These are phyloP conservation scores for Bipolaris victoriae DNA, from an alignment of 2,329 filamentous ascomycete genomes.

Conservation along the genomic window DNA sequence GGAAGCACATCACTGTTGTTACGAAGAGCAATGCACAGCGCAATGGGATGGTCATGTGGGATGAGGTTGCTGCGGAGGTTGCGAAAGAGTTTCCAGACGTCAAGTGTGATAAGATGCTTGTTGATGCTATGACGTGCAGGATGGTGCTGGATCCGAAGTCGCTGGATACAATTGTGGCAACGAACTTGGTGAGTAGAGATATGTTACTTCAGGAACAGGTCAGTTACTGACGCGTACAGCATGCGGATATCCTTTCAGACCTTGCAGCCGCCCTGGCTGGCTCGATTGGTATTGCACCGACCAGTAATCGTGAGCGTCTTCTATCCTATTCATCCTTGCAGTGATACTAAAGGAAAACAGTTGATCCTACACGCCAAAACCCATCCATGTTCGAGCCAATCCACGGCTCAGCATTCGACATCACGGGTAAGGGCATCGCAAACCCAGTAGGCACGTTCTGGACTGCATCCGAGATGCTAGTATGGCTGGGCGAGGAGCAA, in stretches of 20 bases:
- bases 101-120: conserved; percentile 68
- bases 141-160: conserved; percentile 67
- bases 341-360: conserved; percentile 20
- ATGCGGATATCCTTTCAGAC: conserved; percentile 73
- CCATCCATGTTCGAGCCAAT: conserved; percentile 69
- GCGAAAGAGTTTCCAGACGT: conserved; percentile 66
- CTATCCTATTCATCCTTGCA: no score
- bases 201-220: not conserved
- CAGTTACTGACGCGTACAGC: conserved; percentile 21
- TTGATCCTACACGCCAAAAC: conserved; percentile 67
- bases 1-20: conserved; percentile 66
- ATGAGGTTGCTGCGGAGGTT: conserved; percentile 64
- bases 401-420: conserved; percentile 65
- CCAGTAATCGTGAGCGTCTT: conserved; percentile 58
- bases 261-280: conserved; percentile 73
- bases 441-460: conserved; percentile 67
- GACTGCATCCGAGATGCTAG: conserved; percentile 64
- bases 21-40: conserved; percentile 71
- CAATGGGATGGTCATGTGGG: conserved; percentile 73
- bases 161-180: conserved; percentile 68
- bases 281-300: conserved; percentile 74
- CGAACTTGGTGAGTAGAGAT: conserved; percentile 56
- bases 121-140: conserved; percentile 69
- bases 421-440: conserved; percentile 62
- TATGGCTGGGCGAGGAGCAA: conserved; percentile 62